phyloP scores from a whole-genome alignment of 1,139 yeast species.

The Pichia norvegensis region DNA sequence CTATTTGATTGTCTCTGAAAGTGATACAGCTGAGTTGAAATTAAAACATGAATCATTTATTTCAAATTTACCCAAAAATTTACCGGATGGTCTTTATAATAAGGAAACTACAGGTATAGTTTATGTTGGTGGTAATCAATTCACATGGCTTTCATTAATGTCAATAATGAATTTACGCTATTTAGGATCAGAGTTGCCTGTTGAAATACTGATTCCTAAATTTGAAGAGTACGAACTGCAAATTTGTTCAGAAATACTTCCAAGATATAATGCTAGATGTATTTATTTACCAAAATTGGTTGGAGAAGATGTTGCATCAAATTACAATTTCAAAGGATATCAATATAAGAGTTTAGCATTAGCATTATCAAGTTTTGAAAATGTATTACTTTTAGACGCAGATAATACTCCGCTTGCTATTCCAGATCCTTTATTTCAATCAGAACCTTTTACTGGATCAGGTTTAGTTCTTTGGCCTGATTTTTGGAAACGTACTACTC shows the following conservation, averaged over 20 bases:
- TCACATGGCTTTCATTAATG: constrained; percentile 62
- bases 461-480: constrained; percentile 46
- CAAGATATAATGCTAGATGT: constrained; percentile 64
- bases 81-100: constrained; percentile 25
- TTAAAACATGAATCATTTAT: constrained; percentile 24
- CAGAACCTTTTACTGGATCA: constrained; percentile 29
- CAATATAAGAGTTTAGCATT: constrained; percentile 75
- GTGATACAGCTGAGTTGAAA: constrained; percentile 23
- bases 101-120: constrained; percentile 62
- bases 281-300: constrained; percentile 51
- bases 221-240: constrained; percentile 62
- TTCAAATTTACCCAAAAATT: constrained; percentile 17
- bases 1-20: constrained; percentile 22
- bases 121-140: constrained; percentile 74
- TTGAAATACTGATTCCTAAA: constrained; percentile 70
- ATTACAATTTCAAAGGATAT: constrained; percentile 58
- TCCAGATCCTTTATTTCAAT: constrained; percentile 43
- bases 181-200: constrained; percentile 58
- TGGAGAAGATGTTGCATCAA: constrained; percentile 36
- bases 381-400: constrained; percentile 68
- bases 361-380: constrained; percentile 67
- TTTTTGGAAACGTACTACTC: constrained; percentile 42
- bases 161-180: constrained; percentile 60
- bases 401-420: constrained; percentile 59
- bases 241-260: constrained; percentile 57